phyloP scores from a whole-genome alignment of 108 stramenopile genomes.

The Schizochytrium sp. region DNA sequence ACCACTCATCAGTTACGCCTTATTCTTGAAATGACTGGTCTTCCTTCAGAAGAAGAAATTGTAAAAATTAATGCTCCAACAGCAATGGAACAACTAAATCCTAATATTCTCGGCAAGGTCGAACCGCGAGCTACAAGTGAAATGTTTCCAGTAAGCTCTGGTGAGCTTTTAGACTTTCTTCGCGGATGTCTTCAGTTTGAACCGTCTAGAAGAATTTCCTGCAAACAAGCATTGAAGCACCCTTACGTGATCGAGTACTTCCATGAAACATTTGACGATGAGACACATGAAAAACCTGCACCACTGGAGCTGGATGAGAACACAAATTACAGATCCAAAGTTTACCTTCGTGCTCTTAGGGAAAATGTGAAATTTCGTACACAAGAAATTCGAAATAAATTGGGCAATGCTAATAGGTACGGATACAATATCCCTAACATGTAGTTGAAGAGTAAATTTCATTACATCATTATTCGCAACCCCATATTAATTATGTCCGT shows the following conservation, averaged over 20 bases:
- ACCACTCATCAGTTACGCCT: slow-evolving; percentile 76
- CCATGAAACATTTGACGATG: slow-evolving; percentile 17
- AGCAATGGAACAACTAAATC: slow-evolving; percentile 12
- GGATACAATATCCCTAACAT: background rate
- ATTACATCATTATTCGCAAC: too few species aligned
- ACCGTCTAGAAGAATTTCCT: slow-evolving; percentile 69
- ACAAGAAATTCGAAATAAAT: background rate
- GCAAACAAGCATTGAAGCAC: slow-evolving; percentile 76
- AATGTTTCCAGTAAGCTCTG: slow-evolving; percentile 11
- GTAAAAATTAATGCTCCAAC: slow-evolving; percentile 61
- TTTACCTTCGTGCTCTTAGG: background rate
- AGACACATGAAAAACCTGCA: background rate
- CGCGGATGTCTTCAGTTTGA: slow-evolving; percentile 73
- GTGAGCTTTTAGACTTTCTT: slow-evolving; percentile 71
- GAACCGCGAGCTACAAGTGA: slow-evolving; percentile 20
- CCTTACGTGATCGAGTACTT: slow-evolving; percentile 75
- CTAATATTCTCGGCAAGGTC: background rate
- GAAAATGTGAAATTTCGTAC: background rate
- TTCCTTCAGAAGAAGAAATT: slow-evolving; percentile 68
- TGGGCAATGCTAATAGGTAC: background rate
- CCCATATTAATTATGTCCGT: too few species aligned
- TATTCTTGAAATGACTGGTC: slow-evolving; percentile 75
- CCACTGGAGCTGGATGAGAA: slow-evolving; percentile 7
- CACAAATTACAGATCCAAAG: background rate
- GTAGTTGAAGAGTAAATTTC: too few species aligned